A percentile compares a stretch with the other conserved stretches of the same genome.
These are phyloP conservation scores for Fusarium secorum DNA, from an alignment of 2,329 filamentous ascomycete genomes.

Conservation along the genomic window DNA sequence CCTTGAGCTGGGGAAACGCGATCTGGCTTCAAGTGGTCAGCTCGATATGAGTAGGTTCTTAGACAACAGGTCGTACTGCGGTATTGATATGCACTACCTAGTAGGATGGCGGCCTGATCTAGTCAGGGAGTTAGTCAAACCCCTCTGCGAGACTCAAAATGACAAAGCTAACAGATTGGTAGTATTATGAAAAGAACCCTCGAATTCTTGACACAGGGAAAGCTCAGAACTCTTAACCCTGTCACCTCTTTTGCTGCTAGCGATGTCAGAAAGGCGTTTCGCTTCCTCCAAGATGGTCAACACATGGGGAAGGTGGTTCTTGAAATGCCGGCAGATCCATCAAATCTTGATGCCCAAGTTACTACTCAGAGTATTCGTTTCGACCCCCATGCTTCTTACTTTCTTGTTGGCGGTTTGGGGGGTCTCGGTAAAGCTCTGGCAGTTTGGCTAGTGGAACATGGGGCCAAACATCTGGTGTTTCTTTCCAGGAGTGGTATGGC, in stretches of 20 bases:
- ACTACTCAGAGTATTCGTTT: neutral
- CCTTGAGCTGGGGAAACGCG: conserved; percentile 48
- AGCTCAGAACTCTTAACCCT: neutral
- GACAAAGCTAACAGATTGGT: neutral
- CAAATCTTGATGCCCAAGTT: neutral
- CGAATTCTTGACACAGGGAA: conserved; percentile 9
- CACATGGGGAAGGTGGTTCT: conserved; percentile 15
- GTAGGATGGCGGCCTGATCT: neutral
- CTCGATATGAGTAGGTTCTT: conserved; percentile 27
- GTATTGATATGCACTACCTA: conserved; percentile 27
- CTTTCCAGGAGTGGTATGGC: conserved; percentile 40
- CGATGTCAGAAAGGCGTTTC: conserved; percentile 15
- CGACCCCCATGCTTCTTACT: conserved; percentile 14
- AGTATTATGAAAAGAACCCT: conserved; percentile 15
- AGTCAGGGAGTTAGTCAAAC: neutral
- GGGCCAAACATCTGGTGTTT: conserved; percentile 43
- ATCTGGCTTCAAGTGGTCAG: conserved; percentile 29
- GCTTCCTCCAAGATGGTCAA: conserved; percentile 23
- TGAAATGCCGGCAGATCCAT: neutral
- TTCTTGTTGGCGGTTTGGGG: conserved; percentile 38
- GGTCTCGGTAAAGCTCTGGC: conserved; percentile 39
- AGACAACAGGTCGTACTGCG: conserved; percentile 28
- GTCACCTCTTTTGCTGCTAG: conserved; percentile 1
- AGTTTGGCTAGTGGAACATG: conserved; percentile 15
- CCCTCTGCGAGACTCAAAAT: fast-evolving